These are phyloP conservation scores for Sclerotinia minor DNA, from an alignment of 2,329 filamentous ascomycete genomes.

Conservation along the genomic window DNA sequence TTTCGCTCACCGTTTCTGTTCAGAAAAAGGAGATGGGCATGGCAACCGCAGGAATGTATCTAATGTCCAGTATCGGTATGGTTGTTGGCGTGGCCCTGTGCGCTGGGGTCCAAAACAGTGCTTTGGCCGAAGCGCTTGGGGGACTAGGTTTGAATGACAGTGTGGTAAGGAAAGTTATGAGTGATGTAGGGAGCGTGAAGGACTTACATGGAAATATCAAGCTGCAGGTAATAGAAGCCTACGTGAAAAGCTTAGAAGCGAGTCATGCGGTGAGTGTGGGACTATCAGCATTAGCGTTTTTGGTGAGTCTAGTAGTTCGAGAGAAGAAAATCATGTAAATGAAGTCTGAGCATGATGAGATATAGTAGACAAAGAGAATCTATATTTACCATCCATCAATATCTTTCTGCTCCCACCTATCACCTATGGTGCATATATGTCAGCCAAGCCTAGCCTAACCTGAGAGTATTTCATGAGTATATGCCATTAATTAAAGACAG, in stretches of 20 bases:
- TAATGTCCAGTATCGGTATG: conserved; percentile 40
- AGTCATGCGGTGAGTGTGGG: conserved; percentile 32
- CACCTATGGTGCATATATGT: neutral
- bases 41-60: conserved; percentile 50
- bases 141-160: conserved; percentile 24
- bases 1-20: conserved; percentile 51
- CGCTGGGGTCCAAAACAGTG: conserved; percentile 21
- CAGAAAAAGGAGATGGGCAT: conserved; percentile 50
- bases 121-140: neutral
- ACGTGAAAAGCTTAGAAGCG: conserved; percentile 35
- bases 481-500: no score
- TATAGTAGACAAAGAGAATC: neutral
- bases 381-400: neutral
- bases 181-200: conserved; percentile 30
- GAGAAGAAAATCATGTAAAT: conserved; percentile 19
- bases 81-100: conserved; percentile 32
- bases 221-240: conserved; percentile 31
- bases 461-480: no score
- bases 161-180: conserved; percentile 29
- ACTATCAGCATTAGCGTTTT: conserved; percentile 25
- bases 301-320: conserved; percentile 19
- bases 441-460: neutral
- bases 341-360: neutral
- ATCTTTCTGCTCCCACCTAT: neutral
- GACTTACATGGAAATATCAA: conserved; percentile 26